Evolutionary conservation across 805 yeast species (phyloP), one percentile per base, ranked within the genome.

Genomic region (Metschnikowia bowlesiae): DNA sequence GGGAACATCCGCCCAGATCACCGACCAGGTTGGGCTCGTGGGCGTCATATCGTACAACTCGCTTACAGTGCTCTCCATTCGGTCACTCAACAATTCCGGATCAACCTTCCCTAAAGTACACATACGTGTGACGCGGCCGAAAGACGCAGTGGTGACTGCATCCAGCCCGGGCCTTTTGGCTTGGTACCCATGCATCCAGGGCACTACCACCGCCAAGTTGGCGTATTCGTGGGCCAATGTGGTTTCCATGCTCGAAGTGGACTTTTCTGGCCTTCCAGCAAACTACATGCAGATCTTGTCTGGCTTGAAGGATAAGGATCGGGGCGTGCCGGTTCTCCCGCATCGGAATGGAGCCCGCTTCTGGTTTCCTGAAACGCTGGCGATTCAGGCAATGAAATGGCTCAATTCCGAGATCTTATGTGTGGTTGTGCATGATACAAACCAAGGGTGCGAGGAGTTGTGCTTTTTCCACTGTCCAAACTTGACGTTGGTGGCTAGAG

Each of bases 181-280:
- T 13, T 85, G 92, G 94, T 83, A 72, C 56, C 94, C 94, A 0
- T 64, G 71, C 47, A 64, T 69, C 54, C 39, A 39, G 18, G 11
- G 35, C 30, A 41, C 28, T 8, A 28, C 57, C 34, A 61, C 57
- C 57, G 60, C 89, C 0, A 67, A 75, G 51, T 63, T 88, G 39
- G 91, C 87, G 0, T 87, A 83, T 55, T 73, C 87, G 36, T 86
- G 89, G 86, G 72, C 80, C n/a, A 81, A 83, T 51, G 70, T 74
- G 7, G 58, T 87, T 47, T 80, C 83, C 0, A 59, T 88, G 1
- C 55, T 84, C 8, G 85, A 83, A 48, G 64, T 84, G 2, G 65
- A 62, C 16, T 63, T 71, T 47, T 71, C 70, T 10, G 62, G 66
- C 6, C 63, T 70, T 11, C 72, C 75, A 0, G 16, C 49, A 0